Evolutionary conservation across 257 asterid species (phyloP), one percentile per base, ranked within the genome.

Genomic region (Scutellaria minor): DNA sequence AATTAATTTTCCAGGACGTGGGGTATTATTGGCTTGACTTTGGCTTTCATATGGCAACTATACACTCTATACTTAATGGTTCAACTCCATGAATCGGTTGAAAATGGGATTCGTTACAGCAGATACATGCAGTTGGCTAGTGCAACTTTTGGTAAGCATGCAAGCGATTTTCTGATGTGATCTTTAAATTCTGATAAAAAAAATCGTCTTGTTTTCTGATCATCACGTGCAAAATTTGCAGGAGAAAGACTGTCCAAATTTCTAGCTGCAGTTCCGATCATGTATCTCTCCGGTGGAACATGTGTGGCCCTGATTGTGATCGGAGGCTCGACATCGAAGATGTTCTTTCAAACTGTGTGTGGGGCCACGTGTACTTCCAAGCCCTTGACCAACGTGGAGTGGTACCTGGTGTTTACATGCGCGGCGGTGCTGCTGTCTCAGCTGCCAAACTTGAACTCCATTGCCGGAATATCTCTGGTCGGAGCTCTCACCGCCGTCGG

Each of bases 401-500:
- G 98, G 98, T 93, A 88, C 85, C 77, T 93, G 42, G 89, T 93
- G 10, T 93, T 93, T 47, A 89, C 97, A 0, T 89, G 91, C 52
- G 93, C 71, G 9, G 97, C 96, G 13, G 95, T 91, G 60, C 42
- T 91, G 35, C 79, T 93, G 7, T 87, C 98, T 35, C 98, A 93
- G 83, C 85, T 93, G 7, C 98, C 98, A 5, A 91, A 93, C 75
- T 61, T 93, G 85, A 93, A 93, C 81, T 93, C 98, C 42, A 89
- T 91, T 7, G 98, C 98, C 39, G 97, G 98, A 15, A 84, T 93
- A 1, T 93, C 98, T 0, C 66, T 93, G 41, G 48, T 93, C 48
- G 98, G 97, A 2, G 84, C 96, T 5, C 58, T 93, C 72, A 93
- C 98, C 2, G 97, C 98, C 47, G 79, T 93, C 12, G 96, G 87